Evolutionary conservation across 306 rosid genomes (phyloP), one percentile per base, ranked within the genome.

Genomic region (Ochetophila trinervis): DNA sequence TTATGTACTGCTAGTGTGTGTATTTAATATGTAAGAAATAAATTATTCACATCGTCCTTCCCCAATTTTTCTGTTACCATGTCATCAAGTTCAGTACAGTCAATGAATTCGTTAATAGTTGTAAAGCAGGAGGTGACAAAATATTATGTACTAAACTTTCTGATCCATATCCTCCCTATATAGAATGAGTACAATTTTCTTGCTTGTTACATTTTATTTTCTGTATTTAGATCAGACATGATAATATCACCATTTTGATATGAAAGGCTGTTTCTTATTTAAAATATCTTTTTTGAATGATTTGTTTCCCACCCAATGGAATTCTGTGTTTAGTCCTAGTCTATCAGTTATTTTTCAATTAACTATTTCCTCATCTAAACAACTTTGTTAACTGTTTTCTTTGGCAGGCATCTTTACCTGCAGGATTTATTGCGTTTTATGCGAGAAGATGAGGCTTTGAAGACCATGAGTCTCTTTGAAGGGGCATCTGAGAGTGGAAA

Each of bases 361-460:
- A 23, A 36, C 4, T 10, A 20, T 55, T 22, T 65, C 10, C 52
- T 6, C 15, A 7, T 61, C 49, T 8, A 10, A 66, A 52, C 32
- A 7, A 57, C 52, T 63, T 17, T 2, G 8, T 32, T 34, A 24
- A 16, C 20, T 23, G 27, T n/a, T 20, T 58, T 62, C 19, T 61
- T 68, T 74, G 72, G 66, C 56, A 91, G 97, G 80, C 78, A 22
- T 68, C 83, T 91, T 52, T 51, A 69, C 73, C 27, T 67, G 6
- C 91, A 83, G 19, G 97, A 91, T 60, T 81, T 91, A 56, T 65
- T 78, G 91, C 86, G 94, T 40, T 91, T 86, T 82, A 79, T 91
- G 96, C 79, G 57, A 79, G 94, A 91, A 74, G 97, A 84, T 8
- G 96, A 86, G 82, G 91, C 82, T 60, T 4, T 63, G 13, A 88